Evolutionary conservation across 139 green algal species (phyloP), one percentile per base, ranked within the genome.

Genomic region (Volvox reticuliferus): DNA sequence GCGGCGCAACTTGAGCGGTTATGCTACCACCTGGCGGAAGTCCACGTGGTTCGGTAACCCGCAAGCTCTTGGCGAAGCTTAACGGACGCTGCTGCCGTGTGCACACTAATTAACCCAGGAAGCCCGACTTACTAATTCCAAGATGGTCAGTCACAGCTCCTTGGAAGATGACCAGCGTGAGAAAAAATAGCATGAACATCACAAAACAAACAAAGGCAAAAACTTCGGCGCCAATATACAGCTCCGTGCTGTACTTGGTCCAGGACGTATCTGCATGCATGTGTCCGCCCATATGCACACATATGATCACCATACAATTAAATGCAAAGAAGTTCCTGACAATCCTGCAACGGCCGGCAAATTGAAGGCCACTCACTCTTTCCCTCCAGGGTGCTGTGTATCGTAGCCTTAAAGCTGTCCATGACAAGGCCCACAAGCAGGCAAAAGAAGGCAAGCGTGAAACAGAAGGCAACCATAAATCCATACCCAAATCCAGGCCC

Each of bases 141-240:
- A 94, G 90, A 68, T 94, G 87, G 68, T 93, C 89, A 1, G 78
- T 92, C 0, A 94, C 88, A 35, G 90, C 92, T n/a, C 22, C n/a
- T 73, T 94, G 92, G 83, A 94, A 92, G 82, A 94, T 76, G 62
- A 94, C 82, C 3, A 94, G 88, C 1, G 83, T 89, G 22, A 94
- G 89, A 87, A 93, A 94, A 69, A 94, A 94, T 3, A 94, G 37
- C 6, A 93, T 82, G 88, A 93, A 92, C 92, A 94, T 93, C 77
- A 84, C 87, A 63, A 92, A 92, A 84, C 87, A 93, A 24, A 94
- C 61, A 77, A 93, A 94, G 17, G 90, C 88, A 67, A 94, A 94
- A 0, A 83, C 92, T 20, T 93, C 92, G 9, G 92, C 90, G 61
- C 90, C 92, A 6, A 92, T 30, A 84, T 93, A 94, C 18, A 69